Base-by-base conservation (phyloP, 1,284 basidiomycete genomes). In the Ceratobasidium theobromae region DNA sequence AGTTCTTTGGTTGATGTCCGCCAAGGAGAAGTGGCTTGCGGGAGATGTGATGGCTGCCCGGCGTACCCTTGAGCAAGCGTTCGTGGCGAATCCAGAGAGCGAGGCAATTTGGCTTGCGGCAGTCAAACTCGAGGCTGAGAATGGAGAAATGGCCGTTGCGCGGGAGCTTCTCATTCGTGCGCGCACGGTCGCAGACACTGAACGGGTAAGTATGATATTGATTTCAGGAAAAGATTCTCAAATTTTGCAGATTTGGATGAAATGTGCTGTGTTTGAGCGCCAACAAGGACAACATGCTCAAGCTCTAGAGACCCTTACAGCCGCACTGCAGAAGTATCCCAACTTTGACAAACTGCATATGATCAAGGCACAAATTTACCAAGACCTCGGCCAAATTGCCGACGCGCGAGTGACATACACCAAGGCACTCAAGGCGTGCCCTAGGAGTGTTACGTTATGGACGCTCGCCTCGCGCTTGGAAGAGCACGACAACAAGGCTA, bases 71-170 rank as follows among this genome's bases (percentile, higher is more conserved):
- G 92, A 89, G 68, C 85, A 85, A 46, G 95, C 97, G 0, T 98
- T 98, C 80, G 86, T 91, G 69, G 91, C 93, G 52, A 99, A 98
- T 75, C 91, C 95, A 16, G 95, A 98, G 74, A 96, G 92, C 74
- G 97, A 99, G 76, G 87, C 90, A 68, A 98, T 99, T 73, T 99
- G 95, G 91, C 79, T 99, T 45, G 96, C 95, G 0, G 96, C 96
- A 21, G 93, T 97, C 69, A 97, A 98, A 77, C 82, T 98, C 6
- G 96, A 98, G 73, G 89, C 94, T 0, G 93, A 97, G 79, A 96
- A 95, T 68, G 91, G 91, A 1, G 91, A 98, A 74, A 80, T 91
- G 67, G 86, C 81, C 16, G 94, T 93, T 11, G 96, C 96, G 0
- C 80, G 87, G 66, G 87, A 94, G 76, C 79, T 99, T 64, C 82